Percentiles rank a stretch among this genome's conserved stretches.
phyloP scores from a whole-genome alignment of 345 rosid genomes.

The rapeseed (Brassica napus) region DNA sequence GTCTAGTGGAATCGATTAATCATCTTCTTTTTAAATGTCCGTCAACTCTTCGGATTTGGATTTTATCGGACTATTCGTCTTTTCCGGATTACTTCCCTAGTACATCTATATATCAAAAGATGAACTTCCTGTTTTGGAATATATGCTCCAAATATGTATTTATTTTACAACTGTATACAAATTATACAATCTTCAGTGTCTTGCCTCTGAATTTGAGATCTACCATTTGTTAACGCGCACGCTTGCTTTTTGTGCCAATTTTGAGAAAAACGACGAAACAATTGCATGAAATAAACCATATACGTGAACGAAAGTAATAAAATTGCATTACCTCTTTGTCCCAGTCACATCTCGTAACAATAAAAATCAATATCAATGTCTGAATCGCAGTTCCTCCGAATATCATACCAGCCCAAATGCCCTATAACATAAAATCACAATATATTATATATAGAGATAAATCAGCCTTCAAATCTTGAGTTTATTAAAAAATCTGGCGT shows the following conservation, averaged over 20 bases:
- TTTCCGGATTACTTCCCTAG: too few relatives aligned
- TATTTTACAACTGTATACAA: neutral
- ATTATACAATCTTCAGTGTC: neutral
- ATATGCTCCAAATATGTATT: neutral
- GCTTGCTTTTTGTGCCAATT: conserved; percentile 21
- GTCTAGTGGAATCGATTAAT: too few relatives aligned
- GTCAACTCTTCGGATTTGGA: too few relatives aligned
- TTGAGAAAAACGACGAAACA: neutral
- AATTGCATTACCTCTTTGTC: conserved; percentile 47
- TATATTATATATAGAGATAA: neutral
- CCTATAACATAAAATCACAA: conserved; percentile 17
- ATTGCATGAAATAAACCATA: neutral
- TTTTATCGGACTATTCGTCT: too few relatives aligned
- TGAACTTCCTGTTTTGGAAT: too few relatives aligned
- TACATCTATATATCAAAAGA: too few relatives aligned
- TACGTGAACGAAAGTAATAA: neutral
- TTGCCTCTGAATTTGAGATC: neutral
- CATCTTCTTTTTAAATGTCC: too few relatives aligned
- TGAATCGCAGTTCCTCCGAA: conserved; percentile 64
- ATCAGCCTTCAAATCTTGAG: neutral
- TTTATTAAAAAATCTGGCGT: neutral
- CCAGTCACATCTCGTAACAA: conserved; percentile 54
- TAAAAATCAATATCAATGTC: conserved; percentile 51
- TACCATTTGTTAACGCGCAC: conserved; percentile 9
- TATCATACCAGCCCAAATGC: conserved; percentile 46